Conservation (phyloP, 2,329 filamentous ascomycete genomes). For the Epichloe elymi region DNA sequence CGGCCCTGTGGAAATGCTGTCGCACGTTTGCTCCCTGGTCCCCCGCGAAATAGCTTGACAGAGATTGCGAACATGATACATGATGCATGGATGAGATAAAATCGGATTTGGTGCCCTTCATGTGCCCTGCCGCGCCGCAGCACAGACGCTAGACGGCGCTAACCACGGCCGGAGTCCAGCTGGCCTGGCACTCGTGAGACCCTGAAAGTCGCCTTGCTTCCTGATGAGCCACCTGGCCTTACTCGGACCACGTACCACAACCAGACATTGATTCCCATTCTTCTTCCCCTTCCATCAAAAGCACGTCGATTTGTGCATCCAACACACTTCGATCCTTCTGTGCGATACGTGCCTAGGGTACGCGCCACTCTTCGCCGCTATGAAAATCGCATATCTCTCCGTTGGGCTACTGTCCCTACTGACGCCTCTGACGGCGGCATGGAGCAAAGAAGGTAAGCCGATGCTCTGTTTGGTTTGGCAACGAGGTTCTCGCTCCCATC, state of each 20-base stretch:
- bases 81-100: too few species aligned
- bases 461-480: background rate
- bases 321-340: background rate
- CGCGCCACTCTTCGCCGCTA: conserved; percentile 21
- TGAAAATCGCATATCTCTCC: conserved; percentile 58
- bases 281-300: background rate
- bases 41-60: too few species aligned
- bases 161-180: too few species aligned
- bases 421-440: conserved; percentile 56
- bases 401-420: conserved; percentile 57
- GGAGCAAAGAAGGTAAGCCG: conserved; percentile 68
- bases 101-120: too few species aligned
- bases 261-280: background rate
- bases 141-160: too few species aligned
- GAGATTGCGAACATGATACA: too few species aligned
- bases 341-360: background rate
- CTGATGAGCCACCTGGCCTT: conserved; percentile 8
- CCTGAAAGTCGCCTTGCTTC: conserved; percentile 1
- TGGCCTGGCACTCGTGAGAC: background rate
- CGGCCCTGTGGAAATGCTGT: too few species aligned
- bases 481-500: background rate
- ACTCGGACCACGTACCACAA: background rate
- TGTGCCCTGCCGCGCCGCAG: too few species aligned
- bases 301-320: conserved; percentile 3
- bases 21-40: too few species aligned